Percentiles rank a stretch among this genome's conserved stretches.
phyloP scores from a whole-genome alignment of 108 stramenopile genomes.

The Cafeteria roenbergensis region DNA sequence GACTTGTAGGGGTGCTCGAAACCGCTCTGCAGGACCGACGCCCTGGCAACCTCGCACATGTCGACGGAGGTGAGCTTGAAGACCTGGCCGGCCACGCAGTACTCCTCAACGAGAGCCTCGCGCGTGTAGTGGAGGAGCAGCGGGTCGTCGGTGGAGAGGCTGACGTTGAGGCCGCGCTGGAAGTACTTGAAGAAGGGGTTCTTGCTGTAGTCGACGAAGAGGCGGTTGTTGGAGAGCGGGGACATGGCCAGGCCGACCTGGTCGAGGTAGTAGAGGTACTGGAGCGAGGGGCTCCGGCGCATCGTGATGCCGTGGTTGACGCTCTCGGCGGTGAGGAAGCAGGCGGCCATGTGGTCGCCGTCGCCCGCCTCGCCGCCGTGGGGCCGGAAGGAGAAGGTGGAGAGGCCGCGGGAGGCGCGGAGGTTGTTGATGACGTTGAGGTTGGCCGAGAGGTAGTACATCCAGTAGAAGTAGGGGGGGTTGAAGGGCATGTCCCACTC shows the following conservation, averaged over 20 bases:
- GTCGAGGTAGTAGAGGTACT: slow-evolving; percentile 91
- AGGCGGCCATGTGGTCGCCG: slow-evolving; percentile 81
- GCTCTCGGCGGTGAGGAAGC: slow-evolving; percentile 76
- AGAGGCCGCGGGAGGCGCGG: slow-evolving; percentile 54
- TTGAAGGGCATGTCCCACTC: slow-evolving; percentile 66
- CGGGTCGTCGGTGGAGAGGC: slow-evolving; percentile 93
- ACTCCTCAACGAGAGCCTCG: slow-evolving; percentile 88
- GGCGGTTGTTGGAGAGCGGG: slow-evolving; percentile 92
- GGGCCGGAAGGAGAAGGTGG: slow-evolving; percentile 75
- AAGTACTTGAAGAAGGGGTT: slow-evolving; percentile 84
- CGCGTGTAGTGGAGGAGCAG: slow-evolving; percentile 92
- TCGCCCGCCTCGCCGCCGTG: slow-evolving; percentile 94
- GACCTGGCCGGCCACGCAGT: slow-evolving; percentile 81
- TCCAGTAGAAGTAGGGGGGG: slow-evolving; percentile 70
- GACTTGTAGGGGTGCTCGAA: slow-evolving; percentile 80
- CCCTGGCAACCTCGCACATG: slow-evolving; percentile 88
- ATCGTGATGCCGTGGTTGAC: slow-evolving; percentile 97
- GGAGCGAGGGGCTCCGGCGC: slow-evolving; percentile 75
- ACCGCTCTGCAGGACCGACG: slow-evolving; percentile 81
- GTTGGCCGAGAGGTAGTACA: slow-evolving; percentile 83
- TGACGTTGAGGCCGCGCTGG: slow-evolving; percentile 74
- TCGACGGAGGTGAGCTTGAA: slow-evolving; percentile 93
- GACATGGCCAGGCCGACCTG: slow-evolving; percentile 75
- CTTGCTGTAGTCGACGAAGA: slow-evolving; percentile 79
- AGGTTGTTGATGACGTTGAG: slow-evolving; percentile 74